A percentile compares a stretch with the other conserved stretches of the same genome.
Conservation (phyloP, 2,329 filamentous ascomycete species). For the Reticulascus tulasneorum region DNA sequence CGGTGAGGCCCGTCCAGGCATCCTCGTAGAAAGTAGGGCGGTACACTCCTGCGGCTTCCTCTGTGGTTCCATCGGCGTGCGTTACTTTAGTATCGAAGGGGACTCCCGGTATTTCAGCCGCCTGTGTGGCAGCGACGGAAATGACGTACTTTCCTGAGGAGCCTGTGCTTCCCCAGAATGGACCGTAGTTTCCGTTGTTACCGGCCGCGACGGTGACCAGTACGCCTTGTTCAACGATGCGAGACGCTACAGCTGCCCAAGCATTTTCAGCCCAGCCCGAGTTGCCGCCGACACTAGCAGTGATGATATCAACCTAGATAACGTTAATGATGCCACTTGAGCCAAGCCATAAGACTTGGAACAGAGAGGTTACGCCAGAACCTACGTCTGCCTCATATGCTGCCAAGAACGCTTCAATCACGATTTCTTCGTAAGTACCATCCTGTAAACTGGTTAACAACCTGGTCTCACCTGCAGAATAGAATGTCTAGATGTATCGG, state of each 20-base stretch:
- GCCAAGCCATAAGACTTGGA: background rate
- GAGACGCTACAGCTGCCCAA: conserved; percentile 2
- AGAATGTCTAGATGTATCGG: too few species aligned
- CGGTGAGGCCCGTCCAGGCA: too few species aligned
- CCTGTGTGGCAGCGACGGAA: conserved; percentile 35
- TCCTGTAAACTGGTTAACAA: conserved; percentile 1
- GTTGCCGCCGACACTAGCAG: too few species aligned
- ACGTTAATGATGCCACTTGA: background rate
- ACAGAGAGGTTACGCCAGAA: conserved; percentile 11
- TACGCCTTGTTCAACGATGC: conserved; percentile 32
- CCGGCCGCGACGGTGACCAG: conserved; percentile 48
- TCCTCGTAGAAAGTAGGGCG: too few species aligned
- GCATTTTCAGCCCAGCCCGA: conserved; percentile 1
- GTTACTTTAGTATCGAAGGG: conserved; percentile 26
- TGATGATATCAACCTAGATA: background rate
- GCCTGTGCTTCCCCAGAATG: conserved; percentile 40
- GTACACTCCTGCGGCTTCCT: too few species aligned
- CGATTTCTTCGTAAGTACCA: conserved; percentile 8
- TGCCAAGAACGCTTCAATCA: conserved; percentile 13
- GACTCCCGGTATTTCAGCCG: conserved; percentile 22
- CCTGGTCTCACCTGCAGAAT: background rate
- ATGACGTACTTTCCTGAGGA: conserved; percentile 35
- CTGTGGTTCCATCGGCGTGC: too few species aligned
- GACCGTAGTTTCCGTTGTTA: conserved; percentile 45
- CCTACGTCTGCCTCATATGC: conserved; percentile 14